Evolutionary conservation across 2,329 filamentous ascomycete genomes (phyloP).

Genomic region (Sporothrix mexicana): DNA sequence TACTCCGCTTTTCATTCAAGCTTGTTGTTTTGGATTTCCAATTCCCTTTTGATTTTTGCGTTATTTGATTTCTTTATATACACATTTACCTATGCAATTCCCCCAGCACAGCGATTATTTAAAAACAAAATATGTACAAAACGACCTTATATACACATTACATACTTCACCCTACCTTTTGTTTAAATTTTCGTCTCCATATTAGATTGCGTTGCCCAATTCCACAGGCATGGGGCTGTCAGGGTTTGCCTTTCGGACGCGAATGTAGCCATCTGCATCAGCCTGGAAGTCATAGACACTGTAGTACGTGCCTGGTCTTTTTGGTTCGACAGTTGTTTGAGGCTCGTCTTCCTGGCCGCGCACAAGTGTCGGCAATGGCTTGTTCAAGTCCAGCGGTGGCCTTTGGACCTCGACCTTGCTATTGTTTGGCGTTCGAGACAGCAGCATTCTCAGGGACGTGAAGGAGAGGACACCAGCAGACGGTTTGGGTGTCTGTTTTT

Average conservation of each 20-base stretch:
- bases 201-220: background rate
- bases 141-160: background rate
- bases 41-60: background rate
- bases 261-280: constrained; percentile 10
- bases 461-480: background rate
- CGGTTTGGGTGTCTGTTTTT: background rate
- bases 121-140: background rate
- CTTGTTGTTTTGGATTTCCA: too few relatives aligned
- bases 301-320: background rate
- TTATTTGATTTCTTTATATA: background rate
- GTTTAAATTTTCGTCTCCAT: background rate
- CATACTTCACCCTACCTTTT: background rate
- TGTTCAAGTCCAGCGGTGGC: background rate
- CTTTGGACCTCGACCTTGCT: background rate
- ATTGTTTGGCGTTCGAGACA: background rate
- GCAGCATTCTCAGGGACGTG: background rate
- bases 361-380: background rate
- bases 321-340: background rate
- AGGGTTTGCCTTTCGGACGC: background rate
- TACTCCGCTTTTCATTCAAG: background rate
- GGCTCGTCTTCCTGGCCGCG: background rate
- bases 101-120: background rate
- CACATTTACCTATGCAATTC: background rate
- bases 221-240: background rate
- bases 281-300: constrained; percentile 20